Percentiles rank a stretch among this genome's conserved stretches.
These are phyloP conservation scores for Phycomyces nitens DNA, from an alignment of 192 early-diverging fungal species.

Conservation along the genomic window DNA sequence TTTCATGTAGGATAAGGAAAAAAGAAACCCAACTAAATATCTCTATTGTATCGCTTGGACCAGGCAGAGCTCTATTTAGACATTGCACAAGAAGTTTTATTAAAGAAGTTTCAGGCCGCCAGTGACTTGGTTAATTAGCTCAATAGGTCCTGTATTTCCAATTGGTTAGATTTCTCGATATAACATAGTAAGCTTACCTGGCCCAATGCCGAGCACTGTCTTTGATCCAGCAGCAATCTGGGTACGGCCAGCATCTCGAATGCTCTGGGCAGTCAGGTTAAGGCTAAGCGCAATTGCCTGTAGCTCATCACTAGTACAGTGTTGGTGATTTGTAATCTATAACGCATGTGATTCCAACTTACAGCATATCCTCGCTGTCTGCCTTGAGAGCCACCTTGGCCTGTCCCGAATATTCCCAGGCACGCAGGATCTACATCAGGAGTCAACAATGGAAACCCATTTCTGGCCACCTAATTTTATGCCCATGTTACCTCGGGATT, in stretches of 20 bases:
- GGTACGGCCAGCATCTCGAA: slow-evolving; percentile 89
- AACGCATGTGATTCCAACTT: slow-evolving; percentile 16
- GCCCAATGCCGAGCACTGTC: slow-evolving; percentile 93
- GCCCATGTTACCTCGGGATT: slow-evolving; percentile 42
- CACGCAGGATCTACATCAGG: slow-evolving; percentile 35
- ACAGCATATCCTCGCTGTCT: slow-evolving; percentile 74
- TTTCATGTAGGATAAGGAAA: background rate
- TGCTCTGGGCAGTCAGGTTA: slow-evolving; percentile 67
- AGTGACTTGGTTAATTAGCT: slow-evolving; percentile 38
- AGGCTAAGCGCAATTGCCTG: slow-evolving; percentile 53
- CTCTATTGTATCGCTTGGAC: background rate
- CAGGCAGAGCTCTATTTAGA: background rate
- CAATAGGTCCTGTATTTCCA: slow-evolving; percentile 35
- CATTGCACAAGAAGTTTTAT: background rate
- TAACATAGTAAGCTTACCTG: slow-evolving; percentile 47
- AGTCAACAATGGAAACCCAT: background rate
- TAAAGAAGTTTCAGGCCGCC: slow-evolving; percentile 41
- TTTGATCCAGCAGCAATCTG: slow-evolving; percentile 88
- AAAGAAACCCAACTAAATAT: too few species aligned
- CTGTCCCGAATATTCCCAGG: slow-evolving; percentile 80
- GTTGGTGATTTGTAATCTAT: background rate
- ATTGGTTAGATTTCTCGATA: too few species aligned
- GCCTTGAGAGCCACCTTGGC: slow-evolving; percentile 86
- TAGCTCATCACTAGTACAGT: slow-evolving; percentile 40
- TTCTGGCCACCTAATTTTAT: background rate